Evolutionary conservation across 768 basidiomycete species (phyloP).

Genomic region (Rhodotorula diobovata): DNA sequence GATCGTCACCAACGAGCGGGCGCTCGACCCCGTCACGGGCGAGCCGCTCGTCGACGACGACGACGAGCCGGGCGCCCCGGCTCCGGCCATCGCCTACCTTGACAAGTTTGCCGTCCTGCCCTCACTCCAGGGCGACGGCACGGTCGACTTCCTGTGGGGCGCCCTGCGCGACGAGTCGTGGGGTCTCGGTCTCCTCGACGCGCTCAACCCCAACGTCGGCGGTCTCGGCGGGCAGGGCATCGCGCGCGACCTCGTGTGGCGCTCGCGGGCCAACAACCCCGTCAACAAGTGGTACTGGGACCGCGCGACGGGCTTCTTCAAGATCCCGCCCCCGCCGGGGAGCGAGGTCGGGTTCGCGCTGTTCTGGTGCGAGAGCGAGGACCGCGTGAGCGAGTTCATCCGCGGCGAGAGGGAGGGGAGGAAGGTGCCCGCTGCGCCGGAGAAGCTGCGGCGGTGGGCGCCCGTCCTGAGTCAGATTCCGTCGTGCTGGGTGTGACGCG

Average conservation of each 20-base stretch:
- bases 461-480: slow-evolving; percentile 30
- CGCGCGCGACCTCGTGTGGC: slow-evolving; percentile 94
- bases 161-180: slow-evolving; percentile 97
- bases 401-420: neutral
- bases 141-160: slow-evolving; percentile 99
- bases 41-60: neutral
- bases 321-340: slow-evolving; percentile 51
- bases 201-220: slow-evolving; percentile 84
- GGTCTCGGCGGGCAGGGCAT: slow-evolving; percentile 83
- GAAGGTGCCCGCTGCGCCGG: slow-evolving; percentile 1
- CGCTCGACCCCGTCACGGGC: neutral
- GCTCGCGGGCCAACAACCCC: slow-evolving; percentile 84
- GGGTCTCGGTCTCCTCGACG: slow-evolving; percentile 85
- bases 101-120: slow-evolving; percentile 99
- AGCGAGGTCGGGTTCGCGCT: slow-evolving; percentile 64
- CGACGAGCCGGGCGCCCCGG: neutral
- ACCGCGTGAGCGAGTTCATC: slow-evolving; percentile 53
- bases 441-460: slow-evolving; percentile 26
- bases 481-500: slow-evolving; percentile 4
- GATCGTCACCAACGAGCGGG: slow-evolving; percentile 67
- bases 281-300: slow-evolving; percentile 99
- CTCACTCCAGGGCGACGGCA: slow-evolving; percentile 92
- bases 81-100: slow-evolving; percentile 69
- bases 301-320: slow-evolving; percentile 81
- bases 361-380: slow-evolving; percentile 99